Conservation (phyloP, 306 rosid species). For the Amphicarpaea edgeworthii region DNA sequence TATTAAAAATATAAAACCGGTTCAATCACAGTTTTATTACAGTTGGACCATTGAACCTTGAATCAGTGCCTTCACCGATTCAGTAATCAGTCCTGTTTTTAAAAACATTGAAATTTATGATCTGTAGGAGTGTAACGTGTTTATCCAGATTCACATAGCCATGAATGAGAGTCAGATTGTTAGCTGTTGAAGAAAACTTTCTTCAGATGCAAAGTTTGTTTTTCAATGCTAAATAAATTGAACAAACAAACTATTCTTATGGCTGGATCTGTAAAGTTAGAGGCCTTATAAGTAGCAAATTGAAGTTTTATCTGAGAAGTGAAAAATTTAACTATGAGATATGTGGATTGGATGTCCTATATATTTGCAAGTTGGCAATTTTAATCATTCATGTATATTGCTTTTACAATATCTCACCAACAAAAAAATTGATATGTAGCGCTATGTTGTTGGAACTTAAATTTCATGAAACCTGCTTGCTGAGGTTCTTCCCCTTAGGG, state of each 20-base stretch:
- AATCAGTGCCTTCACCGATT: too few species aligned
- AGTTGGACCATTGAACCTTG: too few species aligned
- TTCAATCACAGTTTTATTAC: too few species aligned
- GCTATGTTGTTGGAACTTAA: constrained; percentile 7
- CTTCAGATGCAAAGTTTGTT: constrained; percentile 13
- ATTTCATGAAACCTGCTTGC: constrained; percentile 33
- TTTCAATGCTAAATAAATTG: constrained; percentile 7
- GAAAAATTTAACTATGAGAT: constrained; percentile 29
- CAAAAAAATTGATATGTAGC: background rate
- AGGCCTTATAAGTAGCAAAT: background rate
- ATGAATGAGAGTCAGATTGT: background rate
- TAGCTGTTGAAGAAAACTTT: too few species aligned
- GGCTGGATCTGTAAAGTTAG: constrained; percentile 11
- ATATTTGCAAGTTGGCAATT: constrained; percentile 37
- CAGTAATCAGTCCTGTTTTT: too few species aligned
- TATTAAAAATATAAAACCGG: too few species aligned
- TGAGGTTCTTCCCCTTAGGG: constrained; percentile 10
- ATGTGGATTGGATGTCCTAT: constrained; percentile 12
- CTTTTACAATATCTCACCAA: constrained; percentile 22
- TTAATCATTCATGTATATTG: constrained; percentile 27
- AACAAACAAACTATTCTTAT: constrained; percentile 25
- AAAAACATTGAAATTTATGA: too few species aligned
- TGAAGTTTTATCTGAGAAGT: constrained; percentile 4
- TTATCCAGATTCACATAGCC: background rate
- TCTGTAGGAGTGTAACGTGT: constrained; percentile 17